Conservation (phyloP, 192 early-diverging fungal genomes). For the Entomortierella beljakovae region DNA sequence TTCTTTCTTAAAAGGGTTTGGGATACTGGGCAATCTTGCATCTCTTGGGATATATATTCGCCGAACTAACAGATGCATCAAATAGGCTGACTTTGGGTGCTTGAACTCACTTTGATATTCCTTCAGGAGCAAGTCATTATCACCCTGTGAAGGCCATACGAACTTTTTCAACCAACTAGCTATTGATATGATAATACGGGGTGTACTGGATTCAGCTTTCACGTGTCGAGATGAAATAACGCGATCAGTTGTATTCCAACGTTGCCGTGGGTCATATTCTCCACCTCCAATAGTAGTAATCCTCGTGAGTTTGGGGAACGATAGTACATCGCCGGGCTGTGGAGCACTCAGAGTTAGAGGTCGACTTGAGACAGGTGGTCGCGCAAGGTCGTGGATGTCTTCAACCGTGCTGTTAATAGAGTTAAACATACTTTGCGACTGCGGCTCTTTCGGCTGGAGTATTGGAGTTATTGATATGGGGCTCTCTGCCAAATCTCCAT, state of each 20-base stretch:
- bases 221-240: no score
- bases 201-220: no score
- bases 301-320: constrained; percentile 4
- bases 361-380: background rate
- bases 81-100: constrained; percentile 30
- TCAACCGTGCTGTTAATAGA: constrained; percentile 3
- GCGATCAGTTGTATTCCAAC: background rate
- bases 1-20: constrained; percentile 7
- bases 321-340: constrained; percentile 12
- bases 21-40: constrained; percentile 23
- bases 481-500: no score
- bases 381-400: background rate
- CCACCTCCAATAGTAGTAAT: constrained; percentile 35
- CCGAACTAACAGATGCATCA: constrained; percentile 25
- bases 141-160: background rate
- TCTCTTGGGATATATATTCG: constrained; percentile 16
- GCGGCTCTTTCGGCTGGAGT: no score
- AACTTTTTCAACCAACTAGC: background rate
- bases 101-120: constrained; percentile 20
- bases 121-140: background rate
- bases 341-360: background rate
- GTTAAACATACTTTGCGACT: no score
- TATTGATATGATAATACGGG: background rate
- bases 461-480: no score
- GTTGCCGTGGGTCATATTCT: background rate